Percentiles rank a stretch among this genome's conserved stretches.
Conservation (phyloP, 768 basidiomycete species). For the Lentinula edodes region DNA sequence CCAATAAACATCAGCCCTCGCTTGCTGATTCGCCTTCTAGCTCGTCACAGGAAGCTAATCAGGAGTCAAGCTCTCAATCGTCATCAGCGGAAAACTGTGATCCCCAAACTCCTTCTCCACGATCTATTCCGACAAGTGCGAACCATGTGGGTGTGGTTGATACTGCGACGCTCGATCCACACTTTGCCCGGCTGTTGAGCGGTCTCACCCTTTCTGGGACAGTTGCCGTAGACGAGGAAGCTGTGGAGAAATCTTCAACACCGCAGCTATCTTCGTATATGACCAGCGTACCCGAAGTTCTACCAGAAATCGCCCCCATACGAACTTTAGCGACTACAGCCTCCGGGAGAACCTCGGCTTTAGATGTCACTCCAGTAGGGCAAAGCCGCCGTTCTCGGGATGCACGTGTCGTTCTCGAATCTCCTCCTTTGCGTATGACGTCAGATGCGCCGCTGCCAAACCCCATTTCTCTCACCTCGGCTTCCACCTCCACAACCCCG, state of each 20-base stretch:
- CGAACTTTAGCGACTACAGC: background rate
- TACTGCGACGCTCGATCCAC: constrained; percentile 50
- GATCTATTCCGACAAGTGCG: constrained; percentile 38
- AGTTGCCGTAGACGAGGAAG: constrained; percentile 14
- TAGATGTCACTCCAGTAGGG: background rate
- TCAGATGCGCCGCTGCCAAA: background rate
- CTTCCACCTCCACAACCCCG: constrained; percentile 17
- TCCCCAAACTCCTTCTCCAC: constrained; percentile 61
- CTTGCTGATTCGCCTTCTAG: constrained; percentile 13
- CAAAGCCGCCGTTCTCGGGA: background rate
- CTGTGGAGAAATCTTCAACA: constrained; percentile 7
- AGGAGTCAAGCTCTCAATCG: constrained; percentile 64
- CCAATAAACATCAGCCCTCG: constrained; percentile 9
- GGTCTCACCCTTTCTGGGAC: constrained; percentile 55
- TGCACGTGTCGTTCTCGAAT: background rate
- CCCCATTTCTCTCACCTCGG: constrained; percentile 2
- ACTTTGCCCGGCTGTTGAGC: constrained; percentile 63
- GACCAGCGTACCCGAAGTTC: background rate
- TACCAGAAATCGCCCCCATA: constrained; percentile 12
- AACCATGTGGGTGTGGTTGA: constrained; percentile 22
- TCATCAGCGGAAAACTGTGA: constrained; percentile 57
- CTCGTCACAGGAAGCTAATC: constrained; percentile 30
- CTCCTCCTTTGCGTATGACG: constrained; percentile 1
- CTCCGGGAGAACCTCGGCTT: background rate
- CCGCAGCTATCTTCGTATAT: constrained; percentile 2